Evolutionary conservation across 1,139 yeast species (phyloP), one percentile per base, ranked within the genome.

Genomic region (Pneumocystis canis): DNA sequence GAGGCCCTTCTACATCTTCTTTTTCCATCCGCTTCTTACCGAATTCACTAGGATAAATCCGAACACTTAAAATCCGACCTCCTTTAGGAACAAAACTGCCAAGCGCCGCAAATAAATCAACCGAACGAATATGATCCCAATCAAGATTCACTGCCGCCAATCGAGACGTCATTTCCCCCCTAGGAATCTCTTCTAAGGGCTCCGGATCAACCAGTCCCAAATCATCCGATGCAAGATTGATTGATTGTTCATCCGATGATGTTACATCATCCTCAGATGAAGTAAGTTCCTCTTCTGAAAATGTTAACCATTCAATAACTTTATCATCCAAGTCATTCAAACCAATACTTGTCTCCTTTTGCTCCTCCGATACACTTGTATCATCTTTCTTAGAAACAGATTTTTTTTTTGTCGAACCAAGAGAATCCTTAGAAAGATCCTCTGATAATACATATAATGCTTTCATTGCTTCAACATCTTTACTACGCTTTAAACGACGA

Each of bases 111-210:
- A 88, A 83, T 67, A 94, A 74, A 73, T 92, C 98, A 14, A 82
- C 83, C 0, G 97, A 87, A 62, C 83, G 80, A 28, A 94, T 79
- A 71, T 92, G 87, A 69, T 94, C 99, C 98, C 98, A 94, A 72
- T 94, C 98, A 81, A 94, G 79, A 71, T 94, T 94, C 39, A 94
- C 98, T 1, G 85, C 96, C 0, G 98, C 98, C 71, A 94, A 79
- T 5, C 87, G 77, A 47, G 77, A 76, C 0, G 95, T 80, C 35
- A 96, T 96, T 1, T 90, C 97, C 58, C 96, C 95, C 65, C 83
- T 84, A 61, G 87, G 92, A 14, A 94, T 87, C 64, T 79, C 81
- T 68, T 84, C 90, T 53, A 85, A 86, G 71, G 85, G 77, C 2
- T 84, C 85, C 57, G 81, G 75, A 65, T 83, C 84, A 9, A 78